These are phyloP conservation scores for Hippophae rhamnoides DNA, from an alignment of 306 rosid genomes.

Conservation along the genomic window DNA sequence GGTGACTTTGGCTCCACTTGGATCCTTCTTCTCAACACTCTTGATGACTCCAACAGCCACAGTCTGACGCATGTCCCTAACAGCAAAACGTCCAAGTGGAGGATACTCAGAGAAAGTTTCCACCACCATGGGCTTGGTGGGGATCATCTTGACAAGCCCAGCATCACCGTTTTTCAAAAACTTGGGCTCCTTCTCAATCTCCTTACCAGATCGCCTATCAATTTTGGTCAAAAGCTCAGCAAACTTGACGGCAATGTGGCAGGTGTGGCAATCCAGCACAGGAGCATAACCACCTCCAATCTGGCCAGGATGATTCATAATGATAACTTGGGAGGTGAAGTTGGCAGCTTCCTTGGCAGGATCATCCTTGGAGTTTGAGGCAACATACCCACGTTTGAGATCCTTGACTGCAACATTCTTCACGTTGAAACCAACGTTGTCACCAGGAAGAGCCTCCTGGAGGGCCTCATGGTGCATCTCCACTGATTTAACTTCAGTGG, in stretches of 20 bases:
- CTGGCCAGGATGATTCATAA: constrained; percentile 94
- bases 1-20: constrained; percentile 61
- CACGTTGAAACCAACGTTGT: constrained; percentile 85
- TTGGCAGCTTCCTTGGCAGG: constrained; percentile 93
- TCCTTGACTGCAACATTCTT: constrained; percentile 94
- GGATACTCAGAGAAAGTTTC: constrained; percentile 80
- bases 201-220: constrained; percentile 85
- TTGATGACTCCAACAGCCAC: constrained; percentile 92
- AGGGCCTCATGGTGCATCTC: constrained; percentile 95
- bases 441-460: constrained; percentile 70
- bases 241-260: constrained; percentile 83
- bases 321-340: constrained; percentile 75
- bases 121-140: constrained; percentile 87
- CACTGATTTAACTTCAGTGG: constrained; percentile 80
- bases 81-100: constrained; percentile 85
- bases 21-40: constrained; percentile 84
- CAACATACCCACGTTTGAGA: constrained; percentile 88
- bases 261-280: constrained; percentile 83
- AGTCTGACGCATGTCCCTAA: constrained; percentile 89
- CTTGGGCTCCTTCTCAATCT: constrained; percentile 85
- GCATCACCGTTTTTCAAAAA: constrained; percentile 86
- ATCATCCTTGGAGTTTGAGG: constrained; percentile 88
- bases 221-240: constrained; percentile 69
- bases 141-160: constrained; percentile 77
- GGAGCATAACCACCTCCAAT: constrained; percentile 90